phyloP scores from a whole-genome alignment of 2,329 filamentous ascomycete species.

The Remersonia thermophila region DNA sequence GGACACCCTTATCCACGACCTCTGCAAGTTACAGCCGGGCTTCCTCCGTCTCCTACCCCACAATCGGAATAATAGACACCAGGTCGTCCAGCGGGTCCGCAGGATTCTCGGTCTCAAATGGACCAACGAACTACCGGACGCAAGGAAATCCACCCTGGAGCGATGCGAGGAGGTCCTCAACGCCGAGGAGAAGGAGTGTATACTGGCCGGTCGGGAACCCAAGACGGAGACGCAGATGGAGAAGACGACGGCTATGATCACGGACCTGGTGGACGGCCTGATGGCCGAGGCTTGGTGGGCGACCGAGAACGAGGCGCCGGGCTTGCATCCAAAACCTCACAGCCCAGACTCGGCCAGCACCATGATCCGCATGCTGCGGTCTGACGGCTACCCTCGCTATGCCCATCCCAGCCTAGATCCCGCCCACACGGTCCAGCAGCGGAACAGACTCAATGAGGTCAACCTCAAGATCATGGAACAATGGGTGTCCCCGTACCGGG shows the following conservation, averaged over 20 bases:
- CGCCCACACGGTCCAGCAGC: conserved; percentile 9
- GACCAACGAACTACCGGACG: neutral
- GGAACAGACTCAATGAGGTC: conserved; percentile 16
- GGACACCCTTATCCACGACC: conserved; percentile 9
- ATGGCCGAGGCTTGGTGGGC: conserved; percentile 19
- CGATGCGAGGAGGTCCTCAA: conserved; percentile 7
- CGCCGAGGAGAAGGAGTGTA: conserved; percentile 7
- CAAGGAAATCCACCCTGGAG: conserved; percentile 3
- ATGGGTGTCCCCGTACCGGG: conserved; percentile 15
- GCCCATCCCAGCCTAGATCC: conserved; percentile 16
- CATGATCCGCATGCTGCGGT: conserved; percentile 22
- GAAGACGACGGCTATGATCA: conserved; percentile 14
- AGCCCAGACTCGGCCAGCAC: conserved; percentile 22
- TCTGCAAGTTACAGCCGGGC: conserved; percentile 9
- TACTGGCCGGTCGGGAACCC: conserved; percentile 11
- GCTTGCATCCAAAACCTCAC: conserved; percentile 8
- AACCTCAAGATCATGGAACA: conserved; percentile 17
- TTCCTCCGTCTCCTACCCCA: neutral
- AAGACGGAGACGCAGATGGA: conserved; percentile 13
- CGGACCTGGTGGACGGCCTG: conserved; percentile 21
- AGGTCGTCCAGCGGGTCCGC: neutral
- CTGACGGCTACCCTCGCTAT: conserved; percentile 24
- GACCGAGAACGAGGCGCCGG: conserved; percentile 13
- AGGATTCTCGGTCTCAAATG: conserved; percentile 1
- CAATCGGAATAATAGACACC: neutral